Base-by-base conservation (phyloP, 2,329 filamentous ascomycete species). In the Cryphonectria japonica region DNA sequence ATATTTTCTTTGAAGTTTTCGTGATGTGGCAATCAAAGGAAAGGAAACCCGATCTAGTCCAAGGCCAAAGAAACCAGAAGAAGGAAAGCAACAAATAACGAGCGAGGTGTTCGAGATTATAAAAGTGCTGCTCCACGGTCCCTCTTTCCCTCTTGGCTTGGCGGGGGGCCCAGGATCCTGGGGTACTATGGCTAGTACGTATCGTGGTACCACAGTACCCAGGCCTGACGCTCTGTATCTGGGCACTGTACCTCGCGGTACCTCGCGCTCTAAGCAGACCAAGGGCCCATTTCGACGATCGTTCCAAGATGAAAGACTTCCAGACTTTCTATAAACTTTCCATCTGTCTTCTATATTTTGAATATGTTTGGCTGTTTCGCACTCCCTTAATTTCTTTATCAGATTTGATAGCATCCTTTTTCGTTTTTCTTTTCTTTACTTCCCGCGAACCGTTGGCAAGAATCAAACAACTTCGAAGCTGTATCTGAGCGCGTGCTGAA, bases 61-160 rank as follows among this genome's bases (percentile, higher is more conserved):
- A 22, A 6, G 34, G 59, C 19, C 59, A 14, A 61, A 61, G 19
- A 61, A 61, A n/a, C 34, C 59, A 39, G 22, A 39, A 34, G 34
- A 37, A 32, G 59, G 59, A 61, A 39, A 61, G 32, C 11, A 61
- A 37, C 59, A 37, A 61, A 37, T 37, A 39, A 37, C 19, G 59
- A 61, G 59, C 32, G 59, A 39, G 32, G 34, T 61, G 59, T 61
- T 61, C 59, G 59, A 61, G 59, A 61, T 61, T 61, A 61, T 61
- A 61, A 61, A 61, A 61, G 59, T 59, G 46, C 46, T 37, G 59
- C 59, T 61, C 59, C 59, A 61, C 59, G 59, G 34, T 57, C 52
- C 52, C 52, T 57, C 52, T 29, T 32, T 32, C 54, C 29, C 34
- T 39, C 34, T 32, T 61, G 16, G 59, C 34, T 14, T 32, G 32